Evolutionary conservation across 352 stramenopile species (phyloP).

Genomic region (Globisporangium okanoganense): DNA sequence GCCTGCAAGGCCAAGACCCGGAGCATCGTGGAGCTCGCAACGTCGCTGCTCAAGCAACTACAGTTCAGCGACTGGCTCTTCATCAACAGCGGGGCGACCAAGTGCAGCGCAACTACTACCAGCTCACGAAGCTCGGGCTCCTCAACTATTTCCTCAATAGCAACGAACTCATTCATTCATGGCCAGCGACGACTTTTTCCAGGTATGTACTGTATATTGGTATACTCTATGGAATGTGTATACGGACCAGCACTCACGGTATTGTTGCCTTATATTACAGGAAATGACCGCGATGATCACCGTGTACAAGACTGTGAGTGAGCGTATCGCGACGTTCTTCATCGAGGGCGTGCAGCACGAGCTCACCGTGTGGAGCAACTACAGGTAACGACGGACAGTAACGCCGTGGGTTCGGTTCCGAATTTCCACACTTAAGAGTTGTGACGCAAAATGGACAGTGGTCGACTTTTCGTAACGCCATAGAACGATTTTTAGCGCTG

Average conservation of each 20-base stretch:
- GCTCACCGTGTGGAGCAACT: conserved; percentile 30
- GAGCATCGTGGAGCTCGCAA: conserved; percentile 36
- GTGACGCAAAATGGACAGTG: no score
- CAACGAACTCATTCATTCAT: conserved; percentile 30
- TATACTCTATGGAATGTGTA: no score
- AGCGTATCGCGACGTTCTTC: conserved; percentile 39
- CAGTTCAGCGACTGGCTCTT: conserved; percentile 51
- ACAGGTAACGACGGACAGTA: no score
- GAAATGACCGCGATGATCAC: conserved; percentile 27
- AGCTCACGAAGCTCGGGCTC: conserved; percentile 45
- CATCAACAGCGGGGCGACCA: conserved; percentile 55
- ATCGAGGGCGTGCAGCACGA: conserved; percentile 45
- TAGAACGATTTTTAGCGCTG: no score
- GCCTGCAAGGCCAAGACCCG: conserved; percentile 23
- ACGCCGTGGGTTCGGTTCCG: no score
- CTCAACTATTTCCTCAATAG: conserved; percentile 49
- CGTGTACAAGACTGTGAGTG: conserved; percentile 14
- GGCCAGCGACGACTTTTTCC: conserved; percentile 28
- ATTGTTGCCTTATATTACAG: not conserved
- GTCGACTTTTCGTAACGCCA: no score
- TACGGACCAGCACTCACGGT: no score
- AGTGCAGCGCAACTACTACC: conserved; percentile 58
- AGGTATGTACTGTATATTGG: not conserved
- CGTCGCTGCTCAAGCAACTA: conserved; percentile 29
- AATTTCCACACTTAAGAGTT: no score